Conservation (phyloP, 192 early-diverging fungal species). For the Backusella sp. region DNA sequence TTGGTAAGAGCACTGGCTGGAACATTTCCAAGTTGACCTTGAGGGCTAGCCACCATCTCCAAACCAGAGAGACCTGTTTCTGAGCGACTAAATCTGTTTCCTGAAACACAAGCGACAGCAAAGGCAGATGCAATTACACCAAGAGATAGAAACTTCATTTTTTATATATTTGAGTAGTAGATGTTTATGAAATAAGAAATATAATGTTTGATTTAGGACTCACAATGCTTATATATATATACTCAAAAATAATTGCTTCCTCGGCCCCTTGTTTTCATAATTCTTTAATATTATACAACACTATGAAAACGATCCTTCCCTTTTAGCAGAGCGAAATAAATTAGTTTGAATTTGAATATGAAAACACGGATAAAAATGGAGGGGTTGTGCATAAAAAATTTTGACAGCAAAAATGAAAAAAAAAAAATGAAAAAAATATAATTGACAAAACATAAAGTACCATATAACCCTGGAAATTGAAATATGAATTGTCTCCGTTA, state of each 20-base stretch:
- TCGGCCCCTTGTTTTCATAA: background rate
- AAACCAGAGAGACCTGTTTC: background rate
- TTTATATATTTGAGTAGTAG: background rate
- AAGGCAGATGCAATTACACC: background rate
- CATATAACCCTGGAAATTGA: background rate
- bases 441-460: background rate
- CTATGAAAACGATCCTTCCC: background rate
- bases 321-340: background rate
- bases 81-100: background rate
- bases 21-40: background rate
- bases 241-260: background rate
- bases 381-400: background rate
- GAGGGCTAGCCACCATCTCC: background rate
- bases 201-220: background rate
- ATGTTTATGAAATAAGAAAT: background rate
- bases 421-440: background rate
- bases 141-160: background rate
- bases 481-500: background rate
- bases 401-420: constrained; percentile 1
- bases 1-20: background rate
- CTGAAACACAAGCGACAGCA: background rate
- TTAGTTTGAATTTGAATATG: background rate
- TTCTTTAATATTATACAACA: background rate
- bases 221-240: background rate
- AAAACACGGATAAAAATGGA: constrained; percentile 3